Base-by-base conservation (phyloP, 495 filamentous ascomycete species). In the Aspergillus ellipticus region DNA sequence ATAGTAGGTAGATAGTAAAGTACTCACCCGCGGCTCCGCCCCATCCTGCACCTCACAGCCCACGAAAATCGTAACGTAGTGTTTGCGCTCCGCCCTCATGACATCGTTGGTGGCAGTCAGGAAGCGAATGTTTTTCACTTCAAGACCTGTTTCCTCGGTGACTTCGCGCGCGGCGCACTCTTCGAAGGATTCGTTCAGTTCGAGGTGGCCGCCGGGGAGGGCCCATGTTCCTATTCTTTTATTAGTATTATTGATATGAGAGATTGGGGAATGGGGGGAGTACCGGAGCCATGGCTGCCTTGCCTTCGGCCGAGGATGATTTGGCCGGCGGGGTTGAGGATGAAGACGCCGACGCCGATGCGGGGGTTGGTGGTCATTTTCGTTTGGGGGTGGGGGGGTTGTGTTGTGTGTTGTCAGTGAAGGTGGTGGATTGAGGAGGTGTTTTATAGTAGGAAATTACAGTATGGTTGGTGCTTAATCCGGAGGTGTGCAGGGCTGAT, bases 201-300 rank as follows among this genome's bases (percentile, higher is more conserved):
- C 62, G 13, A 64, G 49, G 28, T 64, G 58, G 0, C 58, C 62
- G 41, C 62, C 62, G 9, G 62, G 62, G 16, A 64, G 58, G n/a
- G 22, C 62, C 58, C 62, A 64, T 19, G 62, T 61, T 8, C 48
- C 61, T 19, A 58, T 59, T 4, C 42, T 54, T 31, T 15, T 17
- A 29, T 54, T 43, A n/a, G 28, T 33, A 31, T 9, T 16, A 17
- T 19, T 45, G 43, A 26, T 35, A 6, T 17, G 5, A 20, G 49
- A 28, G 46, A 13, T 15, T 17, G 6, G 29, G 11, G 13, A 4
- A 42, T 24, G 33, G 43, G 11, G 22, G n/a, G 41, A 47, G 43
- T 48, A 73, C 73, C 66, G 13, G 73, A 66, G 24, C 73, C 73
- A 49, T 66, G 67, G 43, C 70, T 73, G 22, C 71, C 71, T 50